Conservation (phyloP, 2,329 filamentous ascomycete species). For the Drechslera avenae region DNA sequence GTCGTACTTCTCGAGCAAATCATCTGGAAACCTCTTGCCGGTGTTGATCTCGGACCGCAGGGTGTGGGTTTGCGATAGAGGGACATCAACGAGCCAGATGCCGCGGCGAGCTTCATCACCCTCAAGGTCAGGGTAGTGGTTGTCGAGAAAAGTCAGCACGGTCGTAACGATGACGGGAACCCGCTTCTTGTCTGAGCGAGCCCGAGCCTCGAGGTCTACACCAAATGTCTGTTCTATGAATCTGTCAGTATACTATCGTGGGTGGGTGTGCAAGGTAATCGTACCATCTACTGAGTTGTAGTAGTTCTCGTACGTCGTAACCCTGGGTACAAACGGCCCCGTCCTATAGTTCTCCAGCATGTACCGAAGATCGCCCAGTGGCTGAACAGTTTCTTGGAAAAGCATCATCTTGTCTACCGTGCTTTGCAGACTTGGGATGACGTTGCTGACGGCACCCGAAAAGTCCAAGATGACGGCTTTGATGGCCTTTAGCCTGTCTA, state of each 20-base stretch:
- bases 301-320: conserved; percentile 96
- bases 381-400: conserved; percentile 98
- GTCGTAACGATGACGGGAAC: conserved; percentile 92
- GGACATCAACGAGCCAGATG: conserved; percentile 94
- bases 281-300: conserved; percentile 89
- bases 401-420: conserved; percentile 99
- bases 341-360: conserved; percentile 96
- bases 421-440: conserved; percentile 93
- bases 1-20: conserved; percentile 84
- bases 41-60: conserved; percentile 84
- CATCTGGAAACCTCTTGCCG: conserved; percentile 76
- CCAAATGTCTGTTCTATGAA: conserved; percentile 86
- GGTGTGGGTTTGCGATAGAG: conserved; percentile 81
- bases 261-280: conserved; percentile 6
- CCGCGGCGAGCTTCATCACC: conserved; percentile 89
- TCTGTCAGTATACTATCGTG: conserved; percentile 20
- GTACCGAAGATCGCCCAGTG: conserved; percentile 85
- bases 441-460: conserved; percentile 95
- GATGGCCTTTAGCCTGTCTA: conserved; percentile 95
- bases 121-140: conserved; percentile 96
- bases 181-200: conserved; percentile 90
- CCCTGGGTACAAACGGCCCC: conserved; percentile 86
- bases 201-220: conserved; percentile 94
- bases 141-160: conserved; percentile 91
- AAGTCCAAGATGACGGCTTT: conserved; percentile 98